Base-by-base conservation (phyloP, 148 eudicot species). In the Dysphania ambrosioides region DNA sequence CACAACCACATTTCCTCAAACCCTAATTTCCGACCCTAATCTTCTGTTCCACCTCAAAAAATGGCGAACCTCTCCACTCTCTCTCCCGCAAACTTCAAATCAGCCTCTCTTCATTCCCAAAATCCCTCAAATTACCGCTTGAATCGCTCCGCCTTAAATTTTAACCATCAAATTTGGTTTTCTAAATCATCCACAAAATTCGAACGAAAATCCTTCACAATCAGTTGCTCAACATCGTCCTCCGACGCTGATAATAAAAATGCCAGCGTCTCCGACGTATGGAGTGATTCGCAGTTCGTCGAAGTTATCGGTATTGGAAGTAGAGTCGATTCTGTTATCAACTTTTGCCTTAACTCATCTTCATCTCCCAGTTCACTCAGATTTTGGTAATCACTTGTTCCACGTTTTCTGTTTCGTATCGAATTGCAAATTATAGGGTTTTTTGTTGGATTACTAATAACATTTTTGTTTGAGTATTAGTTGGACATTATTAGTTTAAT, bases 301-400 rank as follows among this genome's bases (percentile, higher is more conserved):
- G 86, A 86, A 77, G 89, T 86, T 24, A 79, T 86, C 72, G 89
- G 87, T 0, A 83, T 86, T 75, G 89, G 89, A 18, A 83, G 71
- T 73, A 67, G 89, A 36, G 84, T 75, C 49, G 85, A 86, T 56
- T 68, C 85, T 30, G 72, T 86, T 75, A 78, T 86, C 30, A 80
- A 81, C 66, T 86, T 81, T 35, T 86, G 89, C 70, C 61, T 82
- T 5, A 36, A 62, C 23, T 77, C 83, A 35, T 30, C 66, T 29
- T 76, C 86, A 36, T 34, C 73, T 23, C 53, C 79, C 3, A 40
- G 38, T 62, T 56, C 81, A 31, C 58, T 86, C 27, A 72, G 89
- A 59, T 86, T 78, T 73, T 86, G 89, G 89, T 86, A 83, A 8
- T 47, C 8, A 36, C 32, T 31, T 29, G 18, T 30, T 60, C 6